Evolutionary conservation across 768 basidiomycete genomes (phyloP).

Genomic region (Auricularia sp.): DNA sequence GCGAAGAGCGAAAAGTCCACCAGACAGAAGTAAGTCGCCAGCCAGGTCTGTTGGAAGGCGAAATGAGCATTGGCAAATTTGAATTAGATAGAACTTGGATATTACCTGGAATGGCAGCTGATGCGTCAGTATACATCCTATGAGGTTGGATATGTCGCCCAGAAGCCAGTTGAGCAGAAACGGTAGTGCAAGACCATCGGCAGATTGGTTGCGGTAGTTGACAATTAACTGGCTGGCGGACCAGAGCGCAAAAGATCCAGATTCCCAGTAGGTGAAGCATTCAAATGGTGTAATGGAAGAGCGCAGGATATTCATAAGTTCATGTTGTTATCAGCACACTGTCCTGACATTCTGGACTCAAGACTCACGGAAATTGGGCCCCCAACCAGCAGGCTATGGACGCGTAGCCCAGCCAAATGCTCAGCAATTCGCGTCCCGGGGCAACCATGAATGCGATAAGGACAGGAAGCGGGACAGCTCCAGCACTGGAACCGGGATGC

Average conservation of each 20-base stretch:
- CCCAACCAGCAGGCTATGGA: constrained; percentile 77
- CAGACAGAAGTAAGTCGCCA: constrained; percentile 83
- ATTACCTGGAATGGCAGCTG: constrained; percentile 90
- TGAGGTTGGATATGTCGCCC: constrained; percentile 86
- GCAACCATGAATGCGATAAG: neutral
- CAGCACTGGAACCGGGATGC: neutral
- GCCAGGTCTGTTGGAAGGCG: constrained; percentile 51
- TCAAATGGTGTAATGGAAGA: constrained; percentile 5
- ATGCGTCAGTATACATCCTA: constrained; percentile 84
- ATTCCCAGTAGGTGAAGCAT: neutral
- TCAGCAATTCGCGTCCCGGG: neutral
- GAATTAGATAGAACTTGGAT: constrained; percentile 13
- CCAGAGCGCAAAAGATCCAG: neutral
- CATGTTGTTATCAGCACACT: neutral
- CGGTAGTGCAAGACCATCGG: constrained; percentile 84
- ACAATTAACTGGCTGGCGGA: constrained; percentile 66
- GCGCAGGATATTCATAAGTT: neutral
- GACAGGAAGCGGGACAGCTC: neutral
- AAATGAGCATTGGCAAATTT: constrained; percentile 6
- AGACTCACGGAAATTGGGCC: constrained; percentile 79
- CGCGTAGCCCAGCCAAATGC: constrained; percentile 41
- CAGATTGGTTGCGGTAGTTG: constrained; percentile 65
- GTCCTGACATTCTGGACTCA: neutral
- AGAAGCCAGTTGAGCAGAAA: constrained; percentile 91
- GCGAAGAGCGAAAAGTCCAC: constrained; percentile 66